Evolutionary conservation across 257 asterid genomes (phyloP).

Genomic region (Capsicum chinense): DNA sequence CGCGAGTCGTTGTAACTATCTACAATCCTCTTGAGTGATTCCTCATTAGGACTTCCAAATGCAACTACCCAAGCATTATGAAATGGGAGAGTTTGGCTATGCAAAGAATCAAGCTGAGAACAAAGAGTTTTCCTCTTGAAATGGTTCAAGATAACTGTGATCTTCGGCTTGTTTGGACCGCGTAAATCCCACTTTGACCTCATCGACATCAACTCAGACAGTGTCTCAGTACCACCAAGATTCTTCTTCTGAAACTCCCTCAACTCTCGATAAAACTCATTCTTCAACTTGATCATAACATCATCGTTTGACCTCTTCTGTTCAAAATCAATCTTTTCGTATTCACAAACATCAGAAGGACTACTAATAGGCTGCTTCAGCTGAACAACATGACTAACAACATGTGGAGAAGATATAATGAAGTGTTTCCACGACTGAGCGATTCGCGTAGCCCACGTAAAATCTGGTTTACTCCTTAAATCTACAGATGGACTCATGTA

Average conservation of each 20-base stretch:
- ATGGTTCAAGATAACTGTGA: constrained; percentile 84
- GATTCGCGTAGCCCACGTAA: constrained; percentile 70
- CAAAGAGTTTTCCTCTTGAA: constrained; percentile 87
- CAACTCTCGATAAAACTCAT: constrained; percentile 65
- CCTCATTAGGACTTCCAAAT: constrained; percentile 88
- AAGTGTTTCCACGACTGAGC: constrained; percentile 72
- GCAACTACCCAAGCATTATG: constrained; percentile 93
- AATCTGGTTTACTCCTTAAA: constrained; percentile 65
- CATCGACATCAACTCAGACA: constrained; percentile 65
- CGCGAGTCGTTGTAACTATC: constrained; percentile 68
- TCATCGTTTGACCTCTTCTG: constrained; percentile 81
- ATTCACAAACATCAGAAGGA: constrained; percentile 68
- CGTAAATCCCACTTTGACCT: constrained; percentile 71
- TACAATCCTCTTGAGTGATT: constrained; percentile 57
- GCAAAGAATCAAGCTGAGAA: constrained; percentile 79
- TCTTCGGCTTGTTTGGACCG: constrained; percentile 49
- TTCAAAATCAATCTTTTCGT: constrained; percentile 70
- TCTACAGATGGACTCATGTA: constrained; percentile 82
- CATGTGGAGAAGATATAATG: constrained; percentile 59
- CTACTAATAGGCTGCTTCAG: background rate
- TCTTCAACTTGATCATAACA: constrained; percentile 77
- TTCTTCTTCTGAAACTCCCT: constrained; percentile 55
- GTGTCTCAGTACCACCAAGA: constrained; percentile 65
- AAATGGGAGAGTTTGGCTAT: constrained; percentile 80
- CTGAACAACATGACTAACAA: constrained; percentile 48